Base-by-base conservation (phyloP, 1,139 yeast species). In the Pichia sp. region DNA sequence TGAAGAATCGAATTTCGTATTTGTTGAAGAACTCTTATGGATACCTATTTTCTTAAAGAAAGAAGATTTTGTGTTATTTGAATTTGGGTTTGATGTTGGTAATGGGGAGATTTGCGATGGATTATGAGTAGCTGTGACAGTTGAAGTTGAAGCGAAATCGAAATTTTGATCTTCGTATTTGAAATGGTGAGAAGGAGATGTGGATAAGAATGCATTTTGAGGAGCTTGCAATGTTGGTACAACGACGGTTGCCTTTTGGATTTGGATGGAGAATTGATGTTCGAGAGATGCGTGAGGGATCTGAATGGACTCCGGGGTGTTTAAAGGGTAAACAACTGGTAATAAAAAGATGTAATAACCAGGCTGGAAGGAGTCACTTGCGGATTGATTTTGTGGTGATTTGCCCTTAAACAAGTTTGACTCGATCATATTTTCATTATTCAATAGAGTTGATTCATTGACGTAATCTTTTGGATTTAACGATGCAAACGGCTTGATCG, bases 291-390 rank as follows among this genome's bases (percentile, higher is more conserved):
- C 82, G 53, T 68, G 74, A 9, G 88, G 79, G 3, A 85, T 77
- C 33, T 69, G 65, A 7, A 85, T 73, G 0, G 93, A 68, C 46
- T 90, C 93, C 0, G 96, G 93, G 6, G 86, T 76, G 52, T 75
- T 76, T 38, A 84, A 76, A 2, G 93, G 89, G 46, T 87, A 75
- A 3, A 84, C 69, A 2, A 85, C 69, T 0, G 96, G 94, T 38
- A 90, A 68, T 38, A 87, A 67, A 62, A 85, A 90, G 1, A 89
- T 82, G 60, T 90, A 90, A 58, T 85, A 79, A 28, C 97, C 96
- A 10, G 96, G 81, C 45, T 78, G 78, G 56, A 72, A 42, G 8
- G 38, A 18, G 15, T 44, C 39, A 12, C 34, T 38, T n/a, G 12
- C 9, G 10, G 22, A 34, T 22, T 28, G 27, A 53, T 22, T 57